Base-by-base conservation (phyloP, 352 stramenopile species). In the Phytophthora pisi region DNA sequence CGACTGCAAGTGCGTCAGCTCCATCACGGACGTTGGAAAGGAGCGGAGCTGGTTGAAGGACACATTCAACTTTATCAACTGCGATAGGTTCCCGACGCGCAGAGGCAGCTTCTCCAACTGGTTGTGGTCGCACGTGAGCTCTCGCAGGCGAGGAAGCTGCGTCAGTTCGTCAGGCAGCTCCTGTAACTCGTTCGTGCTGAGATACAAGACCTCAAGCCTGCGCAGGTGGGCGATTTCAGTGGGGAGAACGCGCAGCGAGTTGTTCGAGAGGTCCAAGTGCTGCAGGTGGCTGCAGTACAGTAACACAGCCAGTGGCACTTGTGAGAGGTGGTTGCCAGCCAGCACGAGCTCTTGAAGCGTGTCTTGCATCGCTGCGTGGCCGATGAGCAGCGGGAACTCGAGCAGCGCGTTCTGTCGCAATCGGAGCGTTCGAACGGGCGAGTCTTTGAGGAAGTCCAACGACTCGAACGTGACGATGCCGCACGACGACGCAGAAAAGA, bases 11-110 rank as follows among this genome's bases (percentile, higher is more conserved):
- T 62, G 31, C 31, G 31, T 38, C 31, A 38, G 31, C 4, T 79
- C 66, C 38, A 82, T 64, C 54, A 88, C 61, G 7, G 84, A 90
- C 10, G 80, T 81, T 5, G 86, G 82, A 8, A 93, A 62, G 13
- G 50, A 67, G 8, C 55, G n/a, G 3, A 93, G 61, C 5, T 43
- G 36, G 42, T 91, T 91, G 59, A 79, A 81, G 2, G 75, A 75
- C 5, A 87, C 57, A 31, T 90, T 71, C 4, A 89, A 47, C 16
- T 77, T 74, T 26, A 57, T 55, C 23, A 93, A 57, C 6, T 77
- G 59, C 8, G 51, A 51, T 0, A 91, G 45, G 8, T 67, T 74
- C 0, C 80, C 72, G 13, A 88, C 55, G 2, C 58, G 59, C 13
- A 86, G 43, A 15, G 84, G 78, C 7, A 90, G 62, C 11, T 8